Evolutionary conservation across 345 rosid genomes (phyloP).

Genomic region (Boechera divaricarpa): DNA sequence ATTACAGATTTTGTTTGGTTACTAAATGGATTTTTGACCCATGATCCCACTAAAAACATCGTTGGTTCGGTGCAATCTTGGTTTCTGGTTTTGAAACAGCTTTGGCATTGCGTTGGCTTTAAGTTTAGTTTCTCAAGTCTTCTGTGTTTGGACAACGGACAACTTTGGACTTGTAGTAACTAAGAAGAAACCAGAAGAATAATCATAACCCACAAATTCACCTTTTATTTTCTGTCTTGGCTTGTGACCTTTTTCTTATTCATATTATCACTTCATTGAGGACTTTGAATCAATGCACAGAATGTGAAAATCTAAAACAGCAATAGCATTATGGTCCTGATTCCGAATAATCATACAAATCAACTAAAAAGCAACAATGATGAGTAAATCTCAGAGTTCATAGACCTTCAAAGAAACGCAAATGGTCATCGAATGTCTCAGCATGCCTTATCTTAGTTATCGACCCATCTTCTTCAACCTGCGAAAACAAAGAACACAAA

Average conservation of each 20-base stretch:
- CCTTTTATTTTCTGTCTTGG: neutral
- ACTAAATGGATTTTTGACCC: neutral
- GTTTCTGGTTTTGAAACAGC: neutral
- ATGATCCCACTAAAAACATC: neutral
- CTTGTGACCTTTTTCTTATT: neutral
- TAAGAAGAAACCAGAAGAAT: neutral
- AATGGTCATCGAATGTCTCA: constrained; percentile 85
- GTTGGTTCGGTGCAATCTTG: neutral
- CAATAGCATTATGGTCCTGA: constrained; percentile 16
- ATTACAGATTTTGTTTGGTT: constrained; percentile 23
- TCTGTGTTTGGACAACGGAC: neutral
- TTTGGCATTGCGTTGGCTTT: neutral
- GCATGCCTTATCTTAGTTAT: constrained; percentile 80
- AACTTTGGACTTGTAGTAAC: constrained; percentile 1
- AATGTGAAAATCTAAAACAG: constrained; percentile 7
- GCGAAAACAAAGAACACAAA: constrained; percentile 5
- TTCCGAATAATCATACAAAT: constrained; percentile 18
- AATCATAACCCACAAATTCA: neutral
- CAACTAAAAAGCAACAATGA: constrained; percentile 15
- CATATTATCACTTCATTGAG: constrained; percentile 10
- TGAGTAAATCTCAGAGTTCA: constrained; percentile 41
- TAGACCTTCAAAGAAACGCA: constrained; percentile 77
- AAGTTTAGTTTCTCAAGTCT: constrained; percentile 1
- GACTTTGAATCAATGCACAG: neutral
- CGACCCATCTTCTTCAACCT: constrained; percentile 91